A percentile compares a stretch with the other conserved stretches of the same genome.
phyloP scores from a whole-genome alignment of 495 filamentous ascomycete species.

The Penicillium crystallinum region DNA sequence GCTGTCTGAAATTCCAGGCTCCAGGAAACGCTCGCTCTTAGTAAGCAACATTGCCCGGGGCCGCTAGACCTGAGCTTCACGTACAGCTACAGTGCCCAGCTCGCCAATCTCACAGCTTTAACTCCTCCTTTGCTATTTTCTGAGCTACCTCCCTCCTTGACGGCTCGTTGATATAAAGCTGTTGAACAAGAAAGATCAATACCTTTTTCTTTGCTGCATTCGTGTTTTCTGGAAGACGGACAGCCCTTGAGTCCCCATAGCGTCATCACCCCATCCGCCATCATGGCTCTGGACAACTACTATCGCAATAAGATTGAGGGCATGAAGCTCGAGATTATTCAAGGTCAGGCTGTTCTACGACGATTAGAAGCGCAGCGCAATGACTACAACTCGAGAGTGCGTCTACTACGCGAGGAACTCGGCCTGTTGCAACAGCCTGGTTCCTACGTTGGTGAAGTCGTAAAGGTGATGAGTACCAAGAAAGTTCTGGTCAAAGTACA shows the following conservation, averaged over 20 bases:
- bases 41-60: not conserved
- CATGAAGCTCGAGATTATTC: conserved; percentile 99
- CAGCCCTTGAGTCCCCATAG: conserved; percentile 14
- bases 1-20: conserved; percentile 4
- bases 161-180: not conserved
- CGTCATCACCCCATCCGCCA: conserved; percentile 36
- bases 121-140: not conserved
- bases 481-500: conserved; percentile 99
- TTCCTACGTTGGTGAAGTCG: conserved; percentile 97
- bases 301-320: conserved; percentile 99
- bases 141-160: not conserved
- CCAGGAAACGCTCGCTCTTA: not conserved
- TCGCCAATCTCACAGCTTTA: conserved; percentile 5
- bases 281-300: conserved; percentile 97
- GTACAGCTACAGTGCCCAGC: conserved; percentile 1
- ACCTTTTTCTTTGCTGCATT: not conserved
- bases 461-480: conserved; percentile 99
- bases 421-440: conserved; percentile 95
- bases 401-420: conserved; percentile 90
- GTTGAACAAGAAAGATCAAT: not conserved
- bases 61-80: conserved; percentile 5
- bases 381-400: conserved; percentile 98
- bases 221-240: conserved; percentile 2
- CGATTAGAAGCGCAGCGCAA: conserved; percentile 97
- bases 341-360: conserved; percentile 91